A percentile compares a stretch with the other conserved stretches of the same genome.
phyloP scores from a whole-genome alignment of 2,329 filamentous ascomycete genomes.

The Calonectria ilicicola region DNA sequence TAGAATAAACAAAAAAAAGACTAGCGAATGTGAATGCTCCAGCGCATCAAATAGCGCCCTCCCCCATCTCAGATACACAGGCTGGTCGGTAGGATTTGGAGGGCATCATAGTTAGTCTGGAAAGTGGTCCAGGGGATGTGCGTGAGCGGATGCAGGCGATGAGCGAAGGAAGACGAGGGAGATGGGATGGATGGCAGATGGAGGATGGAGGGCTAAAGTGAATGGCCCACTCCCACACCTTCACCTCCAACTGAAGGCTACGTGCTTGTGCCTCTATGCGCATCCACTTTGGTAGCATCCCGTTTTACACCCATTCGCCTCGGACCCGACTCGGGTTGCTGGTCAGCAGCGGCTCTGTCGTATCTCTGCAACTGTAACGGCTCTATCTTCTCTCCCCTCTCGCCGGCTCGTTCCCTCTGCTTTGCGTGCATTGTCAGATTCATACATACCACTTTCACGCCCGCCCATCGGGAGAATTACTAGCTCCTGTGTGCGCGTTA shows the following conservation, averaged over 20 bases:
- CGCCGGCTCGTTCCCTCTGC: background rate
- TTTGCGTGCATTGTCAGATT: background rate
- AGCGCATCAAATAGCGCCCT: background rate
- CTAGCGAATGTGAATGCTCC: slow-evolving; percentile 3
- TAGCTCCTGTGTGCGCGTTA: slow-evolving; percentile 6
- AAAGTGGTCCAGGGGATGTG: background rate
- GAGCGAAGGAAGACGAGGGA: background rate
- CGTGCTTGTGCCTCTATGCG: background rate
- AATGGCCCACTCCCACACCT: background rate
- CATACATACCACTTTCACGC: background rate
- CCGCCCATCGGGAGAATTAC: background rate
- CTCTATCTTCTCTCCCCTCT: background rate
- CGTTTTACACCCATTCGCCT: slow-evolving; percentile 18
- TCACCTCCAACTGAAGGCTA: background rate
- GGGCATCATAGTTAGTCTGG: background rate
- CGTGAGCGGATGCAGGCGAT: background rate
- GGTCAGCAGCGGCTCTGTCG: background rate
- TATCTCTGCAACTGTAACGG: background rate
- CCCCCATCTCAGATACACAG: background rate
- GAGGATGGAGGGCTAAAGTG: background rate
- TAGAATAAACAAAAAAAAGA: background rate
- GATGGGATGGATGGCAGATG: background rate
- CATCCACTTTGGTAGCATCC: slow-evolving; percentile 7
- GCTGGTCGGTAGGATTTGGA: slow-evolving; percentile 12
- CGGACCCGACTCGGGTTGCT: background rate